Evolutionary conservation across 306 rosid genomes (phyloP).

Genomic region (Castanea sativa): DNA sequence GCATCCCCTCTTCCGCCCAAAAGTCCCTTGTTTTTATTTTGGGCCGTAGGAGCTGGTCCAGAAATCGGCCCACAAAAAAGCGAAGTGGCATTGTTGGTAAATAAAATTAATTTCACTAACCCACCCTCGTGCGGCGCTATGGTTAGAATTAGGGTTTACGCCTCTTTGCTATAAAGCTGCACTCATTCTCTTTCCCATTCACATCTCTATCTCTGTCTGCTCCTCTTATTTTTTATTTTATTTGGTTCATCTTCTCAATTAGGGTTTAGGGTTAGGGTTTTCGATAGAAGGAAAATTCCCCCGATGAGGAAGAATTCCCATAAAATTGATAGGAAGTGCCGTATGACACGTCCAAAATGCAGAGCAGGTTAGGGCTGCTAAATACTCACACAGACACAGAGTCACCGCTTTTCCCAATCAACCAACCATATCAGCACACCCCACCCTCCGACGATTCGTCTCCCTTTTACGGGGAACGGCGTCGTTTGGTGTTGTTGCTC

Average conservation of each 20-base stretch:
- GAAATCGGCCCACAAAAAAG: too few species aligned
- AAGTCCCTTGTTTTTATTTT: too few species aligned
- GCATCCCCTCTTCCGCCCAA: too few species aligned
- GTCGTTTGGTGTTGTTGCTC: neutral
- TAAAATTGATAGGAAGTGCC: slow-evolving; percentile 89
- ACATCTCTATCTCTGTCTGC: too few species aligned
- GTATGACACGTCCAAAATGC: slow-evolving; percentile 79
- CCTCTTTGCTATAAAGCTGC: neutral
- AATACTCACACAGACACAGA: too few species aligned
- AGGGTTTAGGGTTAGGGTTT: neutral
- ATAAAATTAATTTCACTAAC: too few species aligned
- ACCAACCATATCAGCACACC: too few species aligned
- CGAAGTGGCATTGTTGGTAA: too few species aligned
- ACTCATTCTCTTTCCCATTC: accelerated
- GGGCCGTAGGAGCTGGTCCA: too few species aligned
- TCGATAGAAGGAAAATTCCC: neutral
- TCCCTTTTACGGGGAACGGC: neutral
- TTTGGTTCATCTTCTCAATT: neutral
- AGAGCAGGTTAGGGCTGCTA: slow-evolving; percentile 15
- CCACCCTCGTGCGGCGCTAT: neutral
- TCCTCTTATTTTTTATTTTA: too few species aligned
- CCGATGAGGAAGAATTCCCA: slow-evolving; percentile 77
- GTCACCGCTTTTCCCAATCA: too few species aligned
- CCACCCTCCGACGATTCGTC: slow-evolving; percentile 10
- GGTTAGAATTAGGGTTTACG: neutral